These are phyloP conservation scores for Saccharomyces uvarum DNA, from an alignment of 1,139 yeast species.

Conservation along the genomic window DNA sequence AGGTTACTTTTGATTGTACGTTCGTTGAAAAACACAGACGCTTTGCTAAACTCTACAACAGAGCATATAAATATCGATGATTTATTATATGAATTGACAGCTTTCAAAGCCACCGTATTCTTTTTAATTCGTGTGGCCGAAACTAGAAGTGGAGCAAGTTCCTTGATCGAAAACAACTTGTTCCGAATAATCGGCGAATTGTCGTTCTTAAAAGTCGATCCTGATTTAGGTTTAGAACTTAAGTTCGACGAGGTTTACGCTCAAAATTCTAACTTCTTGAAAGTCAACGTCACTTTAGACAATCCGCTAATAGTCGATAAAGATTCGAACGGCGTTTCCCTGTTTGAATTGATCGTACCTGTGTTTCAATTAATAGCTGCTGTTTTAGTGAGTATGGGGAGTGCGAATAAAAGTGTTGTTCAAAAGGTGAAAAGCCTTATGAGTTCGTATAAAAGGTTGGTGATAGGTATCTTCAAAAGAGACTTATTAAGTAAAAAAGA, in stretches of 20 bases:
- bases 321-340: slow-evolving; percentile 37
- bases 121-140: slow-evolving; percentile 69
- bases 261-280: slow-evolving; percentile 32
- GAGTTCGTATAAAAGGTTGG: slow-evolving; percentile 46
- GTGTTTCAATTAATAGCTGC: slow-evolving; percentile 68
- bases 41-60: slow-evolving; percentile 38
- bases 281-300: slow-evolving; percentile 44
- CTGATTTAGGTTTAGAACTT: slow-evolving; percentile 64
- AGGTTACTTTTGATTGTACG: slow-evolving; percentile 57
- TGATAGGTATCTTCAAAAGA: slow-evolving; percentile 63
- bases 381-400: slow-evolving; percentile 67
- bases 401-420: slow-evolving; percentile 61
- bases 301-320: slow-evolving; percentile 39
- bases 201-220: slow-evolving; percentile 57
- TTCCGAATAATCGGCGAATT: slow-evolving; percentile 56
- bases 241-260: slow-evolving; percentile 32
- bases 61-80: slow-evolving; percentile 43
- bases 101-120: slow-evolving; percentile 64
- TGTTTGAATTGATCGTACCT: slow-evolving; percentile 68
- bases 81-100: slow-evolving; percentile 62
- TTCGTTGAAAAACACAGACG: slow-evolving; percentile 63
- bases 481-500: slow-evolving; percentile 40
- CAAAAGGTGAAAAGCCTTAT: slow-evolving; percentile 48
- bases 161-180: slow-evolving; percentile 64
- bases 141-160: slow-evolving; percentile 67